Base-by-base conservation (phyloP, 805 yeast species). In the Yamadazyma akitaensis region DNA sequence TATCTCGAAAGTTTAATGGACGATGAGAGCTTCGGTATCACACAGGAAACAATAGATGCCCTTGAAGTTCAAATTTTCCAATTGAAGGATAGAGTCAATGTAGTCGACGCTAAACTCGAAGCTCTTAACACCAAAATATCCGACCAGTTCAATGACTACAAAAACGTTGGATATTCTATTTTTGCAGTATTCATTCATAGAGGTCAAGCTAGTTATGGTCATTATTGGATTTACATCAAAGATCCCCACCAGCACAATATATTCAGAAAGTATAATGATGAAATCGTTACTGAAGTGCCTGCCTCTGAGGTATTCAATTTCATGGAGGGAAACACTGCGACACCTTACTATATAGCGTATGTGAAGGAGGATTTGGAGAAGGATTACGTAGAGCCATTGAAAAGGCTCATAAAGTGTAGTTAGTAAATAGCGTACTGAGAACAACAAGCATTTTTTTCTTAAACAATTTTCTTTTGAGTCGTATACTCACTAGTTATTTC, bases 121-220 rank as follows among this genome's bases (percentile, higher is more conserved):
- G 62, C 60, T 0, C 64, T 90, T 31, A 79, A 79, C 44, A 51
- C 53, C 1, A 68, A 69, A 40, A 77, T 89, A 8, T 69, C 77
- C 17, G 64, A 63, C 26, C 94, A 86, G 54, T 94, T 87, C 60
- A 72, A 73, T 16, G 70, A 72, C 7, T 79, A 85, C 65, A 77
- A 74, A 42, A 66, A 74, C 41, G 75, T 84, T 25, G 96, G 91
- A 0, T 94, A 92, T 64, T 76, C 87, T 0, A 74, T 94, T 11
- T 92, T 91, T 68, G 96, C 98, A 0, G 83, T 92, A 6, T 94
- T 94, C 60, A 89, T 94, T 40, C 99, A 94, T 63, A 73, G 97
- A 42, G 99, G 99, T 6, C 95, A 90, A 58, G 98, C 97, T 0
- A 83, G 89, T 43, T 92, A 88, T 60, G 99, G 99, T 2, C 99